Conservation (phyloP, 2,329 filamentous ascomycete species). For the Talaromyces piceae region DNA sequence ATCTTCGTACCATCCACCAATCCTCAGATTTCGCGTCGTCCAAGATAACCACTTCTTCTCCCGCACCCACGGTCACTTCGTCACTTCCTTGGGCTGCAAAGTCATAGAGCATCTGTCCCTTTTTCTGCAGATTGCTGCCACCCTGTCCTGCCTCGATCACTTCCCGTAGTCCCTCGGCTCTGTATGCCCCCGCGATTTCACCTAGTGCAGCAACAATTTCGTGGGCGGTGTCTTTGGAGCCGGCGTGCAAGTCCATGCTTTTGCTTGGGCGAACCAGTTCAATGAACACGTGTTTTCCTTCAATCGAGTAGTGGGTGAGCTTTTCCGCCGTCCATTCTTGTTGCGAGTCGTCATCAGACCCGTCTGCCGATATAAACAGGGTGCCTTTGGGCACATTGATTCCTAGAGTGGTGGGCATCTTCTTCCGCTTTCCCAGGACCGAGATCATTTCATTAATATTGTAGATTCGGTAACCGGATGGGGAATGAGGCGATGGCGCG, state of each 20-base stretch:
- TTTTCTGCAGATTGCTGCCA: slow-evolving; percentile 62
- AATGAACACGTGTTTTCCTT: slow-evolving; percentile 96
- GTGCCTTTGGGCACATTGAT: slow-evolving; percentile 82
- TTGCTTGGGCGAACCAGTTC: slow-evolving; percentile 88
- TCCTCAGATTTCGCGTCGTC: slow-evolving; percentile 92
- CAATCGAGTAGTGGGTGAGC: slow-evolving; percentile 94
- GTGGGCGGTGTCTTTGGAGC: slow-evolving; percentile 90
- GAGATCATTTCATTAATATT: slow-evolving; percentile 97
- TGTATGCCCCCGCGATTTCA: slow-evolving; percentile 77
- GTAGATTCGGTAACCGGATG: slow-evolving; percentile 85
- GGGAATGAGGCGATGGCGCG: slow-evolving; percentile 49
- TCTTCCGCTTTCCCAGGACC: slow-evolving; percentile 94
- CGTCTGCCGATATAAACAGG: slow-evolving; percentile 80
- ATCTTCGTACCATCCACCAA: slow-evolving; percentile 91
- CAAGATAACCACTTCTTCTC: slow-evolving; percentile 83
- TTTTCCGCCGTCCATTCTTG: slow-evolving; percentile 93
- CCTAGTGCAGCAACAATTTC: slow-evolving; percentile 85
- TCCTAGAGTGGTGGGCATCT: slow-evolving; percentile 96
- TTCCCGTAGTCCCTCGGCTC: slow-evolving; percentile 73
- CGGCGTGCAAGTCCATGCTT: slow-evolving; percentile 93
- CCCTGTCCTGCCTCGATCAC: slow-evolving; percentile 74
- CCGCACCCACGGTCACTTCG: slow-evolving; percentile 83
- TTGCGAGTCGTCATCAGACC: slow-evolving; percentile 69
- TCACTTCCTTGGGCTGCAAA: slow-evolving; percentile 96
- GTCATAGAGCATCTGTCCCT: slow-evolving; percentile 82